Conservation (phyloP, 371 early-diverging fungal genomes). For the Mucor indicus region DNA sequence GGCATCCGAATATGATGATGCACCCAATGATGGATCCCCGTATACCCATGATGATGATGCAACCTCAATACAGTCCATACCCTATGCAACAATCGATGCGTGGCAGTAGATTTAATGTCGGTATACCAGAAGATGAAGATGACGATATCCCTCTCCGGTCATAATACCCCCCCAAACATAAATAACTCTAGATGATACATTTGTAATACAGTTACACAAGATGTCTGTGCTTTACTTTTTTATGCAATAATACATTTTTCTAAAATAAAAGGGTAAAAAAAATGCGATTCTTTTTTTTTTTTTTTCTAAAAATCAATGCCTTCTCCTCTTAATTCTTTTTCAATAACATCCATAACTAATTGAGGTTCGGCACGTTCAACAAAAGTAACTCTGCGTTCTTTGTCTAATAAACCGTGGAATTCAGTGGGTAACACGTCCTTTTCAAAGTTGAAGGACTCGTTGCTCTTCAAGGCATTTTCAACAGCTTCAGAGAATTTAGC, state of each 20-base stretch:
- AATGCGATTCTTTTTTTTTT: not conserved
- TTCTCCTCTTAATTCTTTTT: constrained; percentile 49
- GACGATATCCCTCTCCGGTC: constrained; percentile 30
- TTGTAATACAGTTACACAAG: not conserved
- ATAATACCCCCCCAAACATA: not conserved
- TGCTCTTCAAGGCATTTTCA: constrained; percentile 66
- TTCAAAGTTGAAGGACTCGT: constrained; percentile 56
- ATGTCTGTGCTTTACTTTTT: not conserved
- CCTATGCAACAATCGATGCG: constrained; percentile 19
- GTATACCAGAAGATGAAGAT: constrained; percentile 39
- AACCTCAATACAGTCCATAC: constrained; percentile 25
- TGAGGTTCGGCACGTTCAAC: constrained; percentile 60
- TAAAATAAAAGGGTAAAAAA: too few relatives aligned
- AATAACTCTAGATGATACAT: not conserved
- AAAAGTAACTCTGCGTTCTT: constrained; percentile 59
- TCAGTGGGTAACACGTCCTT: constrained; percentile 67
- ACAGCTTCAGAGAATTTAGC: constrained; percentile 96
- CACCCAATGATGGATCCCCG: constrained; percentile 38
- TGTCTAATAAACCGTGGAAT: constrained; percentile 69
- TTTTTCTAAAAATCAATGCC: constrained; percentile 38
- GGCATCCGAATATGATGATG: constrained; percentile 5
- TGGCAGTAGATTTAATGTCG: constrained; percentile 11
- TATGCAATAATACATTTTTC: too few relatives aligned
- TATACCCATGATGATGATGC: constrained; percentile 42
- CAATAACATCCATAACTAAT: constrained; percentile 59